phyloP scores from a whole-genome alignment of 495 filamentous ascomycete species.

The Talaromyces trachyspermus region DNA sequence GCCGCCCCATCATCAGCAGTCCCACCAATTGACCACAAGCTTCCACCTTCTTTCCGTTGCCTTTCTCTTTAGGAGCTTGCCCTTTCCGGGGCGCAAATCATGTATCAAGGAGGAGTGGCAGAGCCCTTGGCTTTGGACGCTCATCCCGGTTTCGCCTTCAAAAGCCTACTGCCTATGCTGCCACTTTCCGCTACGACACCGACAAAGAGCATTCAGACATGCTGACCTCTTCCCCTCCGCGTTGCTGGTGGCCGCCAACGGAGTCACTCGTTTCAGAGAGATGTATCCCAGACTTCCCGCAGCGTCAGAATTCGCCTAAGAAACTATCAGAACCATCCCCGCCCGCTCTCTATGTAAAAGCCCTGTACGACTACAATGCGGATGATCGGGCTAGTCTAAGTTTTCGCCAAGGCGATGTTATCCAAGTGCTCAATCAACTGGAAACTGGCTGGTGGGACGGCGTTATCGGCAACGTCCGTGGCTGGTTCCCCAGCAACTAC shows the following conservation, averaged over 20 bases:
- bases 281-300: constrained; percentile 14
- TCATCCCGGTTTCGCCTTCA: constrained; percentile 7
- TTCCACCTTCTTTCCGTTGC: too few relatives aligned
- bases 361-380: constrained; percentile 94
- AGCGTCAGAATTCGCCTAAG: constrained; percentile 24
- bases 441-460: constrained; percentile 99
- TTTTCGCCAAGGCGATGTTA: constrained; percentile 91
- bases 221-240: background rate
- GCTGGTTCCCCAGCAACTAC: constrained; percentile 99
- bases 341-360: constrained; percentile 84
- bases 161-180: constrained; percentile 5
- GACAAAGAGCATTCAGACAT: constrained; percentile 7
- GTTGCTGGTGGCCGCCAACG: constrained; percentile 4
- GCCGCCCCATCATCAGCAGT: too few relatives aligned
- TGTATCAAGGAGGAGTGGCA: constrained; percentile 8
- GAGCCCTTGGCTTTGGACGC: constrained; percentile 7
- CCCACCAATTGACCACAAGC: too few relatives aligned
- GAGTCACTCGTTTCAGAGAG: constrained; percentile 7
- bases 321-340: constrained; percentile 50
- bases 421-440: constrained; percentile 94
- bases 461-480: constrained; percentile 77
- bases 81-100: too few relatives aligned
- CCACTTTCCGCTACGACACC: constrained; percentile 7
- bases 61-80: too few relatives aligned
- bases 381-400: constrained; percentile 95